These are phyloP conservation scores for Pugionium cornutum DNA, from an alignment of 345 rosid species.

Conservation along the genomic window DNA sequence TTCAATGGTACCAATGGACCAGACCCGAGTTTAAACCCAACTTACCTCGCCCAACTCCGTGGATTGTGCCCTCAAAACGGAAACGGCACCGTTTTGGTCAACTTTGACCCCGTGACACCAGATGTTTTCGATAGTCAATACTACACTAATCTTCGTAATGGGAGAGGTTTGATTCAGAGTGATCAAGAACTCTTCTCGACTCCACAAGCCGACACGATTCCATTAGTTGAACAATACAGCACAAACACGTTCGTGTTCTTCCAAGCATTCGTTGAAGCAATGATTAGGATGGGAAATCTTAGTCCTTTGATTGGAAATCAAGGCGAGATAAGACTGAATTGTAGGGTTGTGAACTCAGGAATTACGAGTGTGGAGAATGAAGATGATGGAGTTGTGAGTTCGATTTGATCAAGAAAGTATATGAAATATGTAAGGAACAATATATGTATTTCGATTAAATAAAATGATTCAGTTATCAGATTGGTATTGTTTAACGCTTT, in stretches of 20 bases:
- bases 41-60: conserved; percentile 39
- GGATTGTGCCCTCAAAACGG: conserved; percentile 57
- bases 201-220: conserved; percentile 35
- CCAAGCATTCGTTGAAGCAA: conserved; percentile 44
- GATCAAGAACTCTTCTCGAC: conserved; percentile 45
- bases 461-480: conserved; percentile 1
- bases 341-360: conserved; percentile 40
- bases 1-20: conserved; percentile 47
- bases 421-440: conserved; percentile 16
- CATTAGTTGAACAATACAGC: conserved; percentile 33
- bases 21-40: conserved; percentile 54
- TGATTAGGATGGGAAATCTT: conserved; percentile 61
- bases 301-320: conserved; percentile 44
- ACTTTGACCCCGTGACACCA: conserved; percentile 56
- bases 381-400: conserved; percentile 30
- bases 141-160: conserved; percentile 48
- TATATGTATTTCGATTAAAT: conserved; percentile 22
- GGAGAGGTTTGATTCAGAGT: conserved; percentile 33
- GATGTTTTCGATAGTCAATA: conserved; percentile 50
- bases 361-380: conserved; percentile 24
- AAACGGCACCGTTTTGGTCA: conserved; percentile 39
- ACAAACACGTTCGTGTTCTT: conserved; percentile 44
- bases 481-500: not conserved
- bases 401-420: conserved; percentile 27
- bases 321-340: conserved; percentile 51